Percentiles rank a stretch among this genome's conserved stretches.
Evolutionary conservation across 371 early-diverging fungal species (phyloP).

Genomic region (Mucor racemosus): DNA sequence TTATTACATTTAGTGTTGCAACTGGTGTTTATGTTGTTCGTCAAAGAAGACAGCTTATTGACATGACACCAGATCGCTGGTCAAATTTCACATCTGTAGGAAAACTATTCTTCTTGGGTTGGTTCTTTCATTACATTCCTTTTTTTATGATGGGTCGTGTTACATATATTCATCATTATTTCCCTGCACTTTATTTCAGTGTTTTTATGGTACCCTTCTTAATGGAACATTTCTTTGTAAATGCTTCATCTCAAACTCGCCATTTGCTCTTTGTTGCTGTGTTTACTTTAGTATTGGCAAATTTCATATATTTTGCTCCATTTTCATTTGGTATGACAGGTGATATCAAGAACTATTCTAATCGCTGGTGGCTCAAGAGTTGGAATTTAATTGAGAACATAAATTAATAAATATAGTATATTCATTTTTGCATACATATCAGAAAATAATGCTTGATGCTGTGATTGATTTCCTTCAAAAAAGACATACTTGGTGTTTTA

Average conservation of each 20-base stretch:
- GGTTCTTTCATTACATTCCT: constrained; percentile 96
- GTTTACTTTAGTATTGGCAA: constrained; percentile 46
- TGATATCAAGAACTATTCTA: constrained; percentile 61
- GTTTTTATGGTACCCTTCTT: constrained; percentile 77
- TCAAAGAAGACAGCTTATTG: constrained; percentile 63
- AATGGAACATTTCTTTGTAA: constrained; percentile 70
- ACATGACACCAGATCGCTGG: constrained; percentile 63
- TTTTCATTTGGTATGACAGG: constrained; percentile 86
- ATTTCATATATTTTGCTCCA: constrained; percentile 81
- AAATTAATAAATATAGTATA: constrained; percentile 6
- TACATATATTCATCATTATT: constrained; percentile 98
- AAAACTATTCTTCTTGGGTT: constrained; percentile 82
- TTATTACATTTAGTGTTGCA: constrained; percentile 53
- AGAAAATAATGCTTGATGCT: too few relatives aligned
- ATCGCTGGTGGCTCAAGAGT: constrained; percentile 54
- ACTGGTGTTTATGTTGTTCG: constrained; percentile 63
- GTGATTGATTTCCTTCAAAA: too few relatives aligned
- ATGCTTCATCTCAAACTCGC: constrained; percentile 19
- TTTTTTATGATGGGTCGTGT: constrained; percentile 99
- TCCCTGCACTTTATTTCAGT: constrained; percentile 97
- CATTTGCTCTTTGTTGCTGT: constrained; percentile 47
- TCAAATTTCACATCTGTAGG: constrained; percentile 73
- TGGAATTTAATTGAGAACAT: constrained; percentile 54
- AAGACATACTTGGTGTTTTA: too few relatives aligned
- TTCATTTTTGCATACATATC: background rate